These are phyloP conservation scores for Lanmaoa rubissima DNA, from an alignment of 768 basidiomycete genomes.

Conservation along the genomic window DNA sequence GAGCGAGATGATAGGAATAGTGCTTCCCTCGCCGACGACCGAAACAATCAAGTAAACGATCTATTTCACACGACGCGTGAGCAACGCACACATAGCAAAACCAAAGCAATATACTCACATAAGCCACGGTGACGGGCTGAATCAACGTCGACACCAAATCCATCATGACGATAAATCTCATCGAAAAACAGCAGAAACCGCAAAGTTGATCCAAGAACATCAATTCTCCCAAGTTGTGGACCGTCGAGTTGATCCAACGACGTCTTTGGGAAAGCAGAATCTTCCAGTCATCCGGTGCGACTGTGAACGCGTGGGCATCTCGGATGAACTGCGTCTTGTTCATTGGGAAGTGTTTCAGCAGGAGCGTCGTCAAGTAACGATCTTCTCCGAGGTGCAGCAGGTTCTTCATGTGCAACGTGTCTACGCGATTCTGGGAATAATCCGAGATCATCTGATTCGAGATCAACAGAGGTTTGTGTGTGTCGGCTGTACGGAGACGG, in stretches of 20 bases:
- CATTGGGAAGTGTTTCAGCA: constrained; percentile 92
- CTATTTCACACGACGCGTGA: constrained; percentile 37
- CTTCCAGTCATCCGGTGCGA: constrained; percentile 95
- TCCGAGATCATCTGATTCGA: constrained; percentile 88
- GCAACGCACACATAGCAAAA: neutral
- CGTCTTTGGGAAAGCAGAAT: constrained; percentile 93
- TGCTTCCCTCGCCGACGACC: constrained; percentile 60
- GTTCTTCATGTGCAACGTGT: constrained; percentile 99
- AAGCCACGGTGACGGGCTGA: constrained; percentile 84
- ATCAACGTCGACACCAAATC: constrained; percentile 87
- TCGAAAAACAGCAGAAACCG: constrained; percentile 98
- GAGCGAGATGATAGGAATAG: constrained; percentile 78
- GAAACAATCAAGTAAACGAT: constrained; percentile 87
- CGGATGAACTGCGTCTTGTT: constrained; percentile 96
- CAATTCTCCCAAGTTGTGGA: constrained; percentile 94
- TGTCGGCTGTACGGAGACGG: constrained; percentile 91
- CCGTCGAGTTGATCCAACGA: constrained; percentile 99
- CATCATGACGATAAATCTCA: constrained; percentile 98
- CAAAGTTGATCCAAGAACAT: constrained; percentile 89
- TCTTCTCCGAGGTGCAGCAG: constrained; percentile 97
- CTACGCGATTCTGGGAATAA: constrained; percentile 94
- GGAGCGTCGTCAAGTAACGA: constrained; percentile 94
- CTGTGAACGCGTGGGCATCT: constrained; percentile 91
- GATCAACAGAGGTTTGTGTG: constrained; percentile 91
- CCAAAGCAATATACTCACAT: constrained; percentile 54